Base-by-base conservation (phyloP, 2,329 filamentous ascomycete species). In the Cladophialophora psammophila region DNA sequence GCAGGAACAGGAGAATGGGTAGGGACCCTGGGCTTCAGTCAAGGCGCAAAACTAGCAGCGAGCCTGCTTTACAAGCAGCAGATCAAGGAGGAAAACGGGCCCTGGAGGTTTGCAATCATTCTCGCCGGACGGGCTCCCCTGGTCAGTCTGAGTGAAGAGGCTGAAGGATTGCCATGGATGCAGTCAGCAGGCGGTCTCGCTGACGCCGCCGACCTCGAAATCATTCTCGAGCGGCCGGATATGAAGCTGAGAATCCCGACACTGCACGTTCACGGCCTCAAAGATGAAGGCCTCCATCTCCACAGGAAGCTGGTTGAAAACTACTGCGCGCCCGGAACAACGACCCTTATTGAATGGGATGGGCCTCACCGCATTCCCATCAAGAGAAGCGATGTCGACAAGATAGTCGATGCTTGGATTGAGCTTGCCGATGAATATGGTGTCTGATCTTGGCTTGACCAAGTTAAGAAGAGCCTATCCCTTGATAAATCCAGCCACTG, bases 341-440 rank as follows among this genome's bases (percentile, higher is more conserved):
- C 84, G 5, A 82, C 78, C 45, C 68, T 93, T 54, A 76, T 94
- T 1, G 89, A 93, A 76, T 94, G 91, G 91, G 85, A 91, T 65
- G 91, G 90, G 0, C 84, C 83, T 1, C 91, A 94, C 76, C 80
- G 91, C 5, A 81, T 94, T 57, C 90, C 91, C 1, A 84, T 94
- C 66, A 91, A 90, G 80, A 81, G 79, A 26, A 79, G 77, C 35
- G 91, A 93, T 76, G 89, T 93, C 2, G 81, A 86, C 57, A 80
- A 77, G 9, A 79, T 91, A 10, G 80, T 85, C 10, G 77, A 80
- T 10, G 81, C 83, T 56, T 85, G 89, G 35, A 76, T 88, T 40
- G 79, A 81, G 31, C 74, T 87, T 42, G 85, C 85, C 3, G 80
- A 79, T 71, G 77, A 82, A 70, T 82, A 82, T n/a, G 83, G 83